Evolutionary conservation across 2,329 filamentous ascomycete genomes (phyloP).

Genomic region (Aspergillus eucalypticola): DNA sequence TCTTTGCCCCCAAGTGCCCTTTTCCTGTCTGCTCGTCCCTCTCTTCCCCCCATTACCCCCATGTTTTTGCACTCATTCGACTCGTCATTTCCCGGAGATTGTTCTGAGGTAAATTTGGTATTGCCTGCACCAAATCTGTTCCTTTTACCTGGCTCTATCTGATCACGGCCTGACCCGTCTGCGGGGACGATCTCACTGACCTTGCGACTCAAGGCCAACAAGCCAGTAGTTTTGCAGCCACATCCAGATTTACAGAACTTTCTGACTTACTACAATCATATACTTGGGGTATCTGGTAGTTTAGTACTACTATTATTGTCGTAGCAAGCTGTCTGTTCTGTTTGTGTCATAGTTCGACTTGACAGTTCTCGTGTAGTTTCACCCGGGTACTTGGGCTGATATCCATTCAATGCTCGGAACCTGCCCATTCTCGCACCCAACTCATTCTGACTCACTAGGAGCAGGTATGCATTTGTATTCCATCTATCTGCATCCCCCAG

Average conservation of each 20-base stretch:
- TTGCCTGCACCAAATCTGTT: neutral
- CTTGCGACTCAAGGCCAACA: neutral
- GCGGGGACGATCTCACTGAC: conserved; percentile 2
- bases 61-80: conserved; percentile 68
- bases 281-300: neutral
- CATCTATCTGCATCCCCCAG: neutral
- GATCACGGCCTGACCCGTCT: neutral
- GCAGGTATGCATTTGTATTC: neutral
- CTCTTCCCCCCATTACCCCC: conserved; percentile 36
- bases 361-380: neutral
- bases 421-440: neutral
- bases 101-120: conserved; percentile 12
- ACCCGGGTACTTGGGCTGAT: neutral
- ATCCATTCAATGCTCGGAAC: too few relatives aligned
- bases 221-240: neutral
- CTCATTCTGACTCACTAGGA: too few relatives aligned
- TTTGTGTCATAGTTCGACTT: too few relatives aligned
- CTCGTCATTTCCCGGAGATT: conserved; percentile 50
- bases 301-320: too few relatives aligned
- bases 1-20: conserved; percentile 25
- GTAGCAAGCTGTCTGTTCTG: neutral
- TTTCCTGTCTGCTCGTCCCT: neutral
- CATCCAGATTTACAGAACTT: neutral
- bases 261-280: neutral
- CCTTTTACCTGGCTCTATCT: neutral